Evolutionary conservation across 345 rosid genomes (phyloP), one percentile per base, ranked within the genome.

Genomic region (Eucalyptus albens): DNA sequence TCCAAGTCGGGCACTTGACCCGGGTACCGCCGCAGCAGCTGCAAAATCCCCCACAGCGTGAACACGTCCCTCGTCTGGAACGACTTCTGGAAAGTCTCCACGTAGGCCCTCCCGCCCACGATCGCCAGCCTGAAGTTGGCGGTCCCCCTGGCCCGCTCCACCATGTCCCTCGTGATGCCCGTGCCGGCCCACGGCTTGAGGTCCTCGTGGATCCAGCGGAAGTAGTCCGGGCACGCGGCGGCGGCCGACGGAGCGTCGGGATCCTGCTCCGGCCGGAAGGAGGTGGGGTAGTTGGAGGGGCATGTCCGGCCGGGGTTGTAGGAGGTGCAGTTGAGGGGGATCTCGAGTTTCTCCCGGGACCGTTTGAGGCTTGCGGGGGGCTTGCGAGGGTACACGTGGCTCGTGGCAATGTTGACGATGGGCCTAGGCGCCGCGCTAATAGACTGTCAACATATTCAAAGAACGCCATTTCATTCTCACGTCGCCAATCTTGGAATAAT

Each of bases 201-300:
- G 91, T 97, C 99, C 91, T 96, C 98, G 92, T 96, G 97, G 91
- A 97, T 96, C 99, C 99, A 96, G 29, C 96, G 97, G 96, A 96
- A 96, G 95, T 95, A 96, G 6, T 94, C 95, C 2, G 99, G 99
- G 90, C 99, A 97, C 62, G 87, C 80, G 82, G 86, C 83, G 81
- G 92, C 29, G 0, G 89, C 24, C 37, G 91, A 81, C 44, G 88
- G 55, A 87, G 81, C 87, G 90, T 89, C 90, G 1, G 90, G 91
- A 87, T 86, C 89, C 4, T 90, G 91, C 9, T 88, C 87, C 11
- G 60, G 44, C 6, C 88, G 42, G 45, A 37, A n/a, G 4, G 47
- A 65, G 2, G 90, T 77, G 3, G 95, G 95, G 89, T 95, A 94
- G 60, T 88, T 65, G 12, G 55, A 15, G 55, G 96, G 96, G 89